phyloP scores from a whole-genome alignment of 805 yeast species.

The Suhomyces sp. region DNA sequence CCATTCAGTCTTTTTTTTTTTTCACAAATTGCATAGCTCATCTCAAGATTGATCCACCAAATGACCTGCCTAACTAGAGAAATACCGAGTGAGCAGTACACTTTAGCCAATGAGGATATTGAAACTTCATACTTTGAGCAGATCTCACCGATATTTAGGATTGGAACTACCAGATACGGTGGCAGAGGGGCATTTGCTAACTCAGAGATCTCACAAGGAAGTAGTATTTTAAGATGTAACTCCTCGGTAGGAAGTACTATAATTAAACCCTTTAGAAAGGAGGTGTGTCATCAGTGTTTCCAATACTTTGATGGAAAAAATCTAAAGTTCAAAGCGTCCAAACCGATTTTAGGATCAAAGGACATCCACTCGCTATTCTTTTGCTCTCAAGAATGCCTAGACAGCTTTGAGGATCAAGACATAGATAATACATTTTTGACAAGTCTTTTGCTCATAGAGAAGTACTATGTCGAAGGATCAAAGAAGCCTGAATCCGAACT shows the following conservation, averaged over 20 bases:
- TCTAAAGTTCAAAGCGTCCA: constrained; percentile 39
- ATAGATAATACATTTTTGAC: constrained; percentile 30
- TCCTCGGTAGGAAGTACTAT: constrained; percentile 49
- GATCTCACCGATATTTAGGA: constrained; percentile 31
- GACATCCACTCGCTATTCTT: constrained; percentile 46
- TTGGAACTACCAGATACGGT: constrained; percentile 43
- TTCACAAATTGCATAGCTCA: neutral
- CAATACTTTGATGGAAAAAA: constrained; percentile 46
- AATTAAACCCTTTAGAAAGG: constrained; percentile 54
- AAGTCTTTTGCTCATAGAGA: constrained; percentile 37
- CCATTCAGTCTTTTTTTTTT: neutral
- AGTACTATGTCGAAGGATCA: constrained; percentile 19
- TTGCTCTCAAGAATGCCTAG: constrained; percentile 47
- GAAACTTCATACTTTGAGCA: constrained; percentile 1
- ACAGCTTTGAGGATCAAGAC: constrained; percentile 36
- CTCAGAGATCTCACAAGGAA: constrained; percentile 36
- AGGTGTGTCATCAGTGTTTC: constrained; percentile 58
- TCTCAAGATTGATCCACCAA: neutral
- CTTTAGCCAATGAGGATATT: neutral
- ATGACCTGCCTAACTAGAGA: neutral
- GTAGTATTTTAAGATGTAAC: constrained; percentile 37
- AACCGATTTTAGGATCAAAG: constrained; percentile 10
- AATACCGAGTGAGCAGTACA: constrained; percentile 3
- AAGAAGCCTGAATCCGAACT: constrained; percentile 24
- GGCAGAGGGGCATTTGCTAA: constrained; percentile 65